Base-by-base conservation (phyloP, 345 rosid genomes). In the Raphanus sativus region DNA sequence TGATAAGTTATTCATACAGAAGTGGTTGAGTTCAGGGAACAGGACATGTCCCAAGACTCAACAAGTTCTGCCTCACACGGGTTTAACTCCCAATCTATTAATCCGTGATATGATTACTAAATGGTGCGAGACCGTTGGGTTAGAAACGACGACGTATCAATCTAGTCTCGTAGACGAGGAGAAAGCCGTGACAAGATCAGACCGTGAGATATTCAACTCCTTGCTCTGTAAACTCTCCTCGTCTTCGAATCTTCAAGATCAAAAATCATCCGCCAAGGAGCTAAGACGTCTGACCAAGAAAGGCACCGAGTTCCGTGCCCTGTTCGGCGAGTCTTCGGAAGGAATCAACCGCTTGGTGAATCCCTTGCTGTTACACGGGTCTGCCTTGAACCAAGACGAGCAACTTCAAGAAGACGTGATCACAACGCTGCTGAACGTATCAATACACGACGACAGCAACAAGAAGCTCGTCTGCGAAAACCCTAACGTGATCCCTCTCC, bases 391-490 rank as follows among this genome's bases (percentile, higher is more conserved):
- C 58, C 74, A 81, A 4, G 86, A 87, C 70, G 86, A 81, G 56
- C 90, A 85, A 55, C 88, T 95, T 70, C 97, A 92, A 68, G 99
- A 95, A 82, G 97, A 95, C 71, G 86, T 95, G 81, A 85, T 95
- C 73, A 95, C 99, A 1, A 91, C 97, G 2, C 80, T 95, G 17
- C 63, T 95, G 79, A 95, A 95, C 75, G 88, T 95, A 33, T 89
- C 99, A 0, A 95, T 95, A 81, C 96, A 91, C 24, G 99, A 91
- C 17, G 99, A 95, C 84, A 85, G 72, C 78, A 95, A 95, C 85
- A 95, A 95, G 88, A 92, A 89, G 77, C 86, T 89, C 0, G 97
- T 92, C 12, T 91, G 94, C 3, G 97, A 92, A 77, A 91, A 87
- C 62, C 89, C 96, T 0, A 70, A 74, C 28, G 98, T 86, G n/a